Conservation (phyloP, 2,329 filamentous ascomycete genomes). For the Sporothrix schenckii region DNA sequence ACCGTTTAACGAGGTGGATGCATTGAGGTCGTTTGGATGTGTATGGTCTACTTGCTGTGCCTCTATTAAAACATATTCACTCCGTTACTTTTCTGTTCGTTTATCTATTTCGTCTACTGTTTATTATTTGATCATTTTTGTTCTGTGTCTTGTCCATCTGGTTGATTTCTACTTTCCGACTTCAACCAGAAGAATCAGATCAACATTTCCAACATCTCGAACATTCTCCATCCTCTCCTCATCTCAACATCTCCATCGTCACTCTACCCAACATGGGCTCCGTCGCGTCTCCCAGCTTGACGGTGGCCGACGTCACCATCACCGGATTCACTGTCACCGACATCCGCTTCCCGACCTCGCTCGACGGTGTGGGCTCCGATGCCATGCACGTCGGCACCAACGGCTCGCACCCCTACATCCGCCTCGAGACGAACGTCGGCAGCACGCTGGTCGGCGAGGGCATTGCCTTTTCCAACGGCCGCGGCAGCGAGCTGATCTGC, state of each 20-base stretch:
- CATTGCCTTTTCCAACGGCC: conserved; percentile 85
- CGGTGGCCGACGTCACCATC: conserved; percentile 60
- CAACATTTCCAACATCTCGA: background rate
- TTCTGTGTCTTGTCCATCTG: background rate
- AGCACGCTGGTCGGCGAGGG: conserved; percentile 75
- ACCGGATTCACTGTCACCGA: conserved; percentile 71
- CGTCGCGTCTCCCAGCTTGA: background rate
- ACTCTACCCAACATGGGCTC: conserved; percentile 6
- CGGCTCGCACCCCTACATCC: conserved; percentile 91
- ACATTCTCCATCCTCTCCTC: background rate
- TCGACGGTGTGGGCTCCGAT: conserved; percentile 95
- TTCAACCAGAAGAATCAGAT: background rate
- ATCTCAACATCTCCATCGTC: background rate
- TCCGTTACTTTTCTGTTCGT: too few relatives aligned
- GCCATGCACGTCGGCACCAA: conserved; percentile 95
- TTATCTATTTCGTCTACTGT: too few relatives aligned
- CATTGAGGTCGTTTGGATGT: background rate
- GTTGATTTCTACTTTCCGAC: background rate
- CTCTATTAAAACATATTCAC: too few relatives aligned
- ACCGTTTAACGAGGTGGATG: background rate
- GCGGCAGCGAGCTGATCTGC: conserved; percentile 91
- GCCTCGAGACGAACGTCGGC: conserved; percentile 81
- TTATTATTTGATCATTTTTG: background rate
- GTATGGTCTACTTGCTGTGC: too few relatives aligned
- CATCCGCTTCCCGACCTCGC: conserved; percentile 81